Evolutionary conservation across 2,329 filamentous ascomycete genomes (phyloP).

Genomic region (Chrysosporium keratinophilum): DNA sequence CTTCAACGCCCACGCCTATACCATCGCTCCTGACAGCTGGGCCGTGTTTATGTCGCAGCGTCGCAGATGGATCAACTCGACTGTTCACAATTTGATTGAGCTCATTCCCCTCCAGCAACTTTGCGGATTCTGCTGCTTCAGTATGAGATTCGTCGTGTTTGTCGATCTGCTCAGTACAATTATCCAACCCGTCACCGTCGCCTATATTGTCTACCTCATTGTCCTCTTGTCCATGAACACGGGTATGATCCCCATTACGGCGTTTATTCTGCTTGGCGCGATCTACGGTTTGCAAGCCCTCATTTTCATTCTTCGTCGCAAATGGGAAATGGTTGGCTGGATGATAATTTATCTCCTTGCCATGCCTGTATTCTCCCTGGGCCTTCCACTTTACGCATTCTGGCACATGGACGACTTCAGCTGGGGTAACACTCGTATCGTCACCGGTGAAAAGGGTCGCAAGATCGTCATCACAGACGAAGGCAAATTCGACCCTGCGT

Average conservation of each 20-base stretch:
- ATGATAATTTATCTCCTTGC: conserved; percentile 93
- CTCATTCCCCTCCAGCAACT: conserved; percentile 87
- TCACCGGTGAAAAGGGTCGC: conserved; percentile 84
- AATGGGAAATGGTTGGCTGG: conserved; percentile 99
- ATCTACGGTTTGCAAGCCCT: conserved; percentile 95
- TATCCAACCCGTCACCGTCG: conserved; percentile 81
- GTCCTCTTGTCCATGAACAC: conserved; percentile 55
- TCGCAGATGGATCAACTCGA: conserved; percentile 99
- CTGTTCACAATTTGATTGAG: conserved; percentile 93
- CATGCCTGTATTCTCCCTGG: conserved; percentile 84
- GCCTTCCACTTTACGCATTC: conserved; percentile 84
- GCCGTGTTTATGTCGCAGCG: conserved; percentile 91
- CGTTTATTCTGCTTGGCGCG: conserved; percentile 83
- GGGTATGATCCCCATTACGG: conserved; percentile 63
- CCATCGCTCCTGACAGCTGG: conserved; percentile 91
- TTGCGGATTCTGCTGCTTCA: conserved; percentile 99
- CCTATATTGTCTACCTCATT: conserved; percentile 83
- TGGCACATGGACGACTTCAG: conserved; percentile 99
- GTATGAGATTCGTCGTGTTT: conserved; percentile 97
- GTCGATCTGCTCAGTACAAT: conserved; percentile 85
- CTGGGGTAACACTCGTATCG: conserved; percentile 97
- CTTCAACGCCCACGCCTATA: conserved; percentile 86
- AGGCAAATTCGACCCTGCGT: conserved; percentile 88
- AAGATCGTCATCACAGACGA: conserved; percentile 92
- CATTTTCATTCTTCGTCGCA: conserved; percentile 90